These are phyloP conservation scores for Cymbidium sinense DNA, from an alignment of 106 monocot genomes.

Conservation along the genomic window DNA sequence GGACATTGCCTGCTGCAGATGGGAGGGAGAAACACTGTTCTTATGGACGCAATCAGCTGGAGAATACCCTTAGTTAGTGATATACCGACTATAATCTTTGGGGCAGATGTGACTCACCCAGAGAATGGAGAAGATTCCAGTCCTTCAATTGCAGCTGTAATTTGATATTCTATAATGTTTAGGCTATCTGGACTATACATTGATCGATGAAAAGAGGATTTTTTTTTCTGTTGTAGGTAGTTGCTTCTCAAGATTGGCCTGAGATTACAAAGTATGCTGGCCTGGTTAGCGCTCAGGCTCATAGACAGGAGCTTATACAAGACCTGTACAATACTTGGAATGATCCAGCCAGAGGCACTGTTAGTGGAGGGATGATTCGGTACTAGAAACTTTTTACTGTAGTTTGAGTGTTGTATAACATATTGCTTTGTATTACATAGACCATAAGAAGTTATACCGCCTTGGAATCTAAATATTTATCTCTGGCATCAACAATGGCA, in stretches of 20 bases:
- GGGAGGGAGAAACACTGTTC: slow-evolving; percentile 94
- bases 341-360: slow-evolving; percentile 60
- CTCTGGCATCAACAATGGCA: not conserved
- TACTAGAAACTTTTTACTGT: slow-evolving; percentile 5
- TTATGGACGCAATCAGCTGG: slow-evolving; percentile 66
- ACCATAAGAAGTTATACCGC: too few species aligned
- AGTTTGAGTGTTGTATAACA: not conserved
- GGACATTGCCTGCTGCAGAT: slow-evolving; percentile 33
- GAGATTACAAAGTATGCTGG: slow-evolving; percentile 98
- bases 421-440: not conserved
- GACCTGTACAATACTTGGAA: slow-evolving; percentile 76
- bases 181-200: not conserved
- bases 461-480: not conserved
- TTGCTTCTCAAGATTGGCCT: slow-evolving; percentile 99
- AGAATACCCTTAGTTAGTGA: slow-evolving; percentile 87
- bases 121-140: slow-evolving; percentile 95
- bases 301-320: slow-evolving; percentile 89
- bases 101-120: slow-evolving; percentile 99
- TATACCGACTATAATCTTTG: slow-evolving; percentile 91
- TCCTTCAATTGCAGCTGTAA: slow-evolving; percentile 98
- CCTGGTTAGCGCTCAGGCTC: slow-evolving; percentile 83
- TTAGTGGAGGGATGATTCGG: slow-evolving; percentile 95
- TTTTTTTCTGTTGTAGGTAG: slow-evolving; percentile 38
- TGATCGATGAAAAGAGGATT: not conserved
- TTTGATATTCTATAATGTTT: not conserved